phyloP scores from a whole-genome alignment of 352 stramenopile species.

The Aphanomyces stellatus region DNA sequence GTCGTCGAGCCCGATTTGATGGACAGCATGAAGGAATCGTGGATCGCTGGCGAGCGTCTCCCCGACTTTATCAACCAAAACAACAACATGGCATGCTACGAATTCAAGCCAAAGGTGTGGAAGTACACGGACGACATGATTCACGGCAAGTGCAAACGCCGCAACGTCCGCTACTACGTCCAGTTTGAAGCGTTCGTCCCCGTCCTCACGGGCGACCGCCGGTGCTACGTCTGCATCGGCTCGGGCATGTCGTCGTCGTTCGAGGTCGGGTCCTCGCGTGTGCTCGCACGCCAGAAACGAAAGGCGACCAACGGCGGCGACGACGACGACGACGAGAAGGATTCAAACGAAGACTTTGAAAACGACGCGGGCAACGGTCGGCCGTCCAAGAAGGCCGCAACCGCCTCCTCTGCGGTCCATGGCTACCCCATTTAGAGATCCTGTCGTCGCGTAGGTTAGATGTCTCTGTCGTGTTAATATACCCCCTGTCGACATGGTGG shows the following conservation, averaged over 20 bases:
- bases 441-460: too few species aligned
- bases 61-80: slow-evolving; percentile 80
- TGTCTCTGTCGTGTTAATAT: background rate
- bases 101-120: slow-evolving; percentile 86
- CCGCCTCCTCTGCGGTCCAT: background rate
- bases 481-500: background rate
- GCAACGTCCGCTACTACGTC: slow-evolving; percentile 85
- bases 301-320: slow-evolving; percentile 45
- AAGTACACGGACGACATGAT: slow-evolving; percentile 85
- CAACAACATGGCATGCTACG: slow-evolving; percentile 58
- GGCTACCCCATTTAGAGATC: background rate
- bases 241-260: slow-evolving; percentile 82
- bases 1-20: slow-evolving; percentile 69
- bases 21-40: slow-evolving; percentile 79
- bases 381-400: background rate
- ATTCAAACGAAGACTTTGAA: slow-evolving; percentile 7
- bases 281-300: slow-evolving; percentile 75
- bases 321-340: slow-evolving; percentile 4
- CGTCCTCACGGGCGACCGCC: slow-evolving; percentile 55
- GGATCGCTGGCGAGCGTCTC: slow-evolving; percentile 71
- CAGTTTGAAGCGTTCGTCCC: slow-evolving; percentile 82
- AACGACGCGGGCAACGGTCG: background rate
- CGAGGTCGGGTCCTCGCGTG: slow-evolving; percentile 73
- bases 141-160: slow-evolving; percentile 82
- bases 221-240: slow-evolving; percentile 78